Evolutionary conservation across 108 stramenopile species (phyloP).

Genomic region (Discostella stelligeroides): DNA sequence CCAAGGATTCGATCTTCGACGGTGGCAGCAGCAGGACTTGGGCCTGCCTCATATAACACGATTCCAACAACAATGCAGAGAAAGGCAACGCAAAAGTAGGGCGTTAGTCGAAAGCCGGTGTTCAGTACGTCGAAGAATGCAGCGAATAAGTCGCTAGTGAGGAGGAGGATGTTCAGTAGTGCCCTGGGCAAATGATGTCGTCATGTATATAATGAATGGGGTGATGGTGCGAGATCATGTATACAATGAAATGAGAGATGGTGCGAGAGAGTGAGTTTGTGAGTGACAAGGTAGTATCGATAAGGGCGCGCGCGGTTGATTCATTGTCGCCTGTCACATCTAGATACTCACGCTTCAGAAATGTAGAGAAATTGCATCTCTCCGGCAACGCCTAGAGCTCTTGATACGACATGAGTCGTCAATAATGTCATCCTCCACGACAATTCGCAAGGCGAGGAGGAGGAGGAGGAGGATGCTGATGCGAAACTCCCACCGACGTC

Average conservation of each 20-base stretch:
- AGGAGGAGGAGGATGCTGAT: too few species aligned
- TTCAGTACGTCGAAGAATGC: slow-evolving; percentile 84
- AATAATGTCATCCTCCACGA: slow-evolving; percentile 37
- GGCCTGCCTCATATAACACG: slow-evolving; percentile 88
- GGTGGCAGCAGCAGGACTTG: slow-evolving; percentile 53
- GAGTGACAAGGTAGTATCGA: too few species aligned
- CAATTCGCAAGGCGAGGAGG: slow-evolving; percentile 17
- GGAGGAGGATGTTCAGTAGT: slow-evolving; percentile 76
- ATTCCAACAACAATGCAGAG: slow-evolving; percentile 83
- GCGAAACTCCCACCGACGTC: slow-evolving; percentile 8
- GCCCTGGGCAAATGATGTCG: slow-evolving; percentile 14
- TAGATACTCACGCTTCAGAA: slow-evolving; percentile 58
- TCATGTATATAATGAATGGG: not conserved
- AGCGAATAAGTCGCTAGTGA: slow-evolving; percentile 94
- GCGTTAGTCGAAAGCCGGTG: slow-evolving; percentile 61
- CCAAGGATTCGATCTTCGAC: too few species aligned
- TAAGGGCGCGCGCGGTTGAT: too few species aligned
- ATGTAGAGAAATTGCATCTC: slow-evolving; percentile 68
- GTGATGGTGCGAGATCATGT: not conserved
- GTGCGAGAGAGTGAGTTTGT: too few species aligned
- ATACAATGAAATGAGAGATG: too few species aligned
- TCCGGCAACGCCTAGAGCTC: slow-evolving; percentile 34
- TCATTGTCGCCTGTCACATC: too few species aligned
- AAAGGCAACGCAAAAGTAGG: slow-evolving; percentile 84
- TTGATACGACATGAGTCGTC: slow-evolving; percentile 17